Conservation (phyloP, 768 basidiomycete genomes). For the Termitomyces sp. region DNA sequence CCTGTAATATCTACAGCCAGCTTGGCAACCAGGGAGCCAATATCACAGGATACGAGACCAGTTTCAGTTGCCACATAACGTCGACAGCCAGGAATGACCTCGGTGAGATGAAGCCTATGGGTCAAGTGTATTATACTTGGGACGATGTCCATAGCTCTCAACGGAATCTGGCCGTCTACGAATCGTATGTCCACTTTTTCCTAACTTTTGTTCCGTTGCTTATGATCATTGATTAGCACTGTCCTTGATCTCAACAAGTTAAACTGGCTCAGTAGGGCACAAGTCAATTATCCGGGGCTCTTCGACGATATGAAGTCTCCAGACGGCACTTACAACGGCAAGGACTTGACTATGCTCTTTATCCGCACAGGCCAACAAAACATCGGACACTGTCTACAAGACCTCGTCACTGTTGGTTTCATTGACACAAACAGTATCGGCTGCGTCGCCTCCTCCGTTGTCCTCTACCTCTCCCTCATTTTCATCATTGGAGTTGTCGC, state of each 20-base stretch:
- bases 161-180: constrained; percentile 90
- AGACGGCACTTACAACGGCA: constrained; percentile 73
- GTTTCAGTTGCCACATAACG: constrained; percentile 72
- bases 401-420: constrained; percentile 86
- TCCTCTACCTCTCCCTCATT: constrained; percentile 91
- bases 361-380: constrained; percentile 65
- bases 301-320: constrained; percentile 75
- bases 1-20: constrained; percentile 89
- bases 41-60: constrained; percentile 59
- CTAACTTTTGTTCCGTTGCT: background rate
- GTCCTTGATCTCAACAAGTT: constrained; percentile 90
- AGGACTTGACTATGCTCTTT: constrained; percentile 87
- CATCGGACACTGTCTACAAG: constrained; percentile 80
- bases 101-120: constrained; percentile 48
- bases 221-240: constrained; percentile 38
- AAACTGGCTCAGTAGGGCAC: constrained; percentile 75
- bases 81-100: constrained; percentile 52
- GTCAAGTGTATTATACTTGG: constrained; percentile 96
- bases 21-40: constrained; percentile 60
- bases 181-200: constrained; percentile 61
- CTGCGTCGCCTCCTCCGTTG: constrained; percentile 92
- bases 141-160: constrained; percentile 64
- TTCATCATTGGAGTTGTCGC: constrained; percentile 97
- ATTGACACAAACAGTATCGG: constrained; percentile 94
- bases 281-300: constrained; percentile 79